phyloP scores from a whole-genome alignment of 139 green algal species.

The Auxenochlorella pyrenoidosa region DNA sequence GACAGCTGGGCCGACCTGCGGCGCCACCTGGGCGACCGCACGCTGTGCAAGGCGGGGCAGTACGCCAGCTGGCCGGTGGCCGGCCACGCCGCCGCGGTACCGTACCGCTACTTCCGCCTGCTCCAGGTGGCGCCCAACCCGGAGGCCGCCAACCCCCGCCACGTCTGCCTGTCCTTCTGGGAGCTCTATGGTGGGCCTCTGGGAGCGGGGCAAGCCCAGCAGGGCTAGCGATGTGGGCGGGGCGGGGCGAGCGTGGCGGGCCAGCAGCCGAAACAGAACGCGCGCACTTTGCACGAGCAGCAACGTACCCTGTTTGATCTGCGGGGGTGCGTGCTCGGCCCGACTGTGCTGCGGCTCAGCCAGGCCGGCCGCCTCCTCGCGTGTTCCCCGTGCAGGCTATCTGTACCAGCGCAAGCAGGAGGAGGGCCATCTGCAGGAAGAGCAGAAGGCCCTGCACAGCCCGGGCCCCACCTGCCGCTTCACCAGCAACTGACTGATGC shows the following conservation, averaged over 20 bases:
- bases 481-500: background rate
- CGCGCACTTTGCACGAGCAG: too few relatives aligned
- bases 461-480: too few relatives aligned
- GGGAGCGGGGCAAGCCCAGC: too few relatives aligned
- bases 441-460: background rate
- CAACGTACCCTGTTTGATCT: too few relatives aligned
- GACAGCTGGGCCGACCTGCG: conserved; percentile 71
- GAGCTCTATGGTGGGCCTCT: conserved; percentile 84
- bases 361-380: background rate
- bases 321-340: too few relatives aligned
- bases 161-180: conserved; percentile 74
- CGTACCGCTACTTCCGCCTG: conserved; percentile 82
- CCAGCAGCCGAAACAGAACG: too few relatives aligned
- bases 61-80: conserved; percentile 85
- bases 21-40: conserved; percentile 68
- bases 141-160: conserved; percentile 39
- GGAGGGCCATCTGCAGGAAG: background rate
- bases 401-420: background rate
- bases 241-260: too few relatives aligned
- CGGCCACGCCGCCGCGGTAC: conserved; percentile 58
- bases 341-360: too few relatives aligned
- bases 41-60: conserved; percentile 75
- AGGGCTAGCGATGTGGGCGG: too few relatives aligned
- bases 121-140: conserved; percentile 63
- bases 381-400: background rate